phyloP scores from a whole-genome alignment of 208 protist species.

The Balamuthia mandrillaris region DNA sequence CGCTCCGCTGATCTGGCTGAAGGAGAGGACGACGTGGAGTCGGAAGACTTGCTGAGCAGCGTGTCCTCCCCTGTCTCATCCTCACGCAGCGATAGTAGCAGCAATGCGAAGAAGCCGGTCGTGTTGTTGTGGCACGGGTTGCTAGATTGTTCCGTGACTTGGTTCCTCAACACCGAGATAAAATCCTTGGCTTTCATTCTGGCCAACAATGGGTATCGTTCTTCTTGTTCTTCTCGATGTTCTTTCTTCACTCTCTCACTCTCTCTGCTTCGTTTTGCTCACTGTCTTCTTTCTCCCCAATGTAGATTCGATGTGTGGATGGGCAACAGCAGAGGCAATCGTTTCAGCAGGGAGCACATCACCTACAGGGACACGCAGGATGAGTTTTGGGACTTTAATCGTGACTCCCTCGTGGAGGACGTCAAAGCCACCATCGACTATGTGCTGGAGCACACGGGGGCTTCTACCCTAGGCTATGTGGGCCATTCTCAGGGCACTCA shows the following conservation, averaged over 20 bases:
- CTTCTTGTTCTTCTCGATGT: not conserved
- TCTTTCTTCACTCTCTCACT: too few relatives aligned
- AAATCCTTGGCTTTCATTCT: not conserved
- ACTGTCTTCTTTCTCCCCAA: not conserved
- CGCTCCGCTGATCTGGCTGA: too few relatives aligned
- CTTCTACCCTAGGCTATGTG: not conserved
- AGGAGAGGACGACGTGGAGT: too few relatives aligned
- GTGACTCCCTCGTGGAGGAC: not conserved
- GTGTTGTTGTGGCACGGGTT: constrained; percentile 15
- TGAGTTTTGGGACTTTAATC: not conserved
- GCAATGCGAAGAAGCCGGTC: not conserved
- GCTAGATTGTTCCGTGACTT: constrained; percentile 2
- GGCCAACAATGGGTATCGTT: not conserved
- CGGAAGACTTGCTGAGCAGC: too few relatives aligned
- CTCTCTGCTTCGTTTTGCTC: not conserved
- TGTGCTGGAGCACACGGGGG: not conserved
- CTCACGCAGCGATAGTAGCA: too few relatives aligned
- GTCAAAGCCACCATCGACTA: constrained; percentile 6
- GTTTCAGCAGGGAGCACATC: not conserved
- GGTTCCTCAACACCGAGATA: not conserved
- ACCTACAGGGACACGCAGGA: not conserved
- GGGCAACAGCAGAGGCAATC: constrained; percentile 15
- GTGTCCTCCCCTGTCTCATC: too few relatives aligned
- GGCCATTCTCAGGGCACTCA: not conserved
- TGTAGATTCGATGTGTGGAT: constrained; percentile 31